Percentiles rank a stretch among this genome's conserved stretches.
These are phyloP conservation scores for Colletotrichum magnum DNA, from an alignment of 2,329 filamentous ascomycete species.

Conservation along the genomic window DNA sequence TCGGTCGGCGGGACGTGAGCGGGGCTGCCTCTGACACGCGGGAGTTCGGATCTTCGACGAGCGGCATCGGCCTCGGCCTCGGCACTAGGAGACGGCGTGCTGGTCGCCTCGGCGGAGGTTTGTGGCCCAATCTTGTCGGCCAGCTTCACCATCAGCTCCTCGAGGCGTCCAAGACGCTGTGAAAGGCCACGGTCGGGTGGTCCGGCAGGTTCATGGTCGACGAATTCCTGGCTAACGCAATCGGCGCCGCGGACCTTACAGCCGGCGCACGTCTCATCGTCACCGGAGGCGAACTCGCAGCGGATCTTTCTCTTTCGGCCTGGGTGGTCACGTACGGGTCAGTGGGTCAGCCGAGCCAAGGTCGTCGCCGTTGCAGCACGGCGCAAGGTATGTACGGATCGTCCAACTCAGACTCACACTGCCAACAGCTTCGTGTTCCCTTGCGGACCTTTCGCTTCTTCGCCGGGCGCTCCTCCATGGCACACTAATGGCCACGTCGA, in stretches of 20 bases:
- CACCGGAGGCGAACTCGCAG: slow-evolving; percentile 59
- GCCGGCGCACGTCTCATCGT: slow-evolving; percentile 58
- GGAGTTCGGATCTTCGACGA: slow-evolving; percentile 42
- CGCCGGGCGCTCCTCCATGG: slow-evolving; percentile 32
- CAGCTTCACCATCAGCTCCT: slow-evolving; percentile 61
- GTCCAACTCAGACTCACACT: slow-evolving; percentile 59
- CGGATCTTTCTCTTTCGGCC: slow-evolving; percentile 62
- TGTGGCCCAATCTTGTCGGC: slow-evolving; percentile 44
- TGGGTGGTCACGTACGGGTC: not conserved
- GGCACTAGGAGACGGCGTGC: slow-evolving; percentile 45
- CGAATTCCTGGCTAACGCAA: slow-evolving; percentile 65
- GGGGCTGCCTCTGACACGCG: slow-evolving; percentile 37
- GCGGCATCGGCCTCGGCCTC: slow-evolving; percentile 15
- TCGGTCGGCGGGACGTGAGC: slow-evolving; percentile 39
- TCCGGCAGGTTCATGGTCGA: slow-evolving; percentile 47
- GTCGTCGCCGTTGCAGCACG: not conserved
- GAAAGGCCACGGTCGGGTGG: slow-evolving; percentile 55
- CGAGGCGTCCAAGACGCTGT: slow-evolving; percentile 61
- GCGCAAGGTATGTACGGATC: slow-evolving; percentile 16
- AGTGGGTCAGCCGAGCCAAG: not conserved
- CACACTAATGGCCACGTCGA: not conserved
- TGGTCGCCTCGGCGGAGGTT: slow-evolving; percentile 8
- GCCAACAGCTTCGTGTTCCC: slow-evolving; percentile 72
- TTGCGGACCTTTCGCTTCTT: slow-evolving; percentile 63
- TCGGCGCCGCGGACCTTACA: slow-evolving; percentile 59